Base-by-base conservation (phyloP, 306 rosid species). In the Ochetophila trinervis region DNA sequence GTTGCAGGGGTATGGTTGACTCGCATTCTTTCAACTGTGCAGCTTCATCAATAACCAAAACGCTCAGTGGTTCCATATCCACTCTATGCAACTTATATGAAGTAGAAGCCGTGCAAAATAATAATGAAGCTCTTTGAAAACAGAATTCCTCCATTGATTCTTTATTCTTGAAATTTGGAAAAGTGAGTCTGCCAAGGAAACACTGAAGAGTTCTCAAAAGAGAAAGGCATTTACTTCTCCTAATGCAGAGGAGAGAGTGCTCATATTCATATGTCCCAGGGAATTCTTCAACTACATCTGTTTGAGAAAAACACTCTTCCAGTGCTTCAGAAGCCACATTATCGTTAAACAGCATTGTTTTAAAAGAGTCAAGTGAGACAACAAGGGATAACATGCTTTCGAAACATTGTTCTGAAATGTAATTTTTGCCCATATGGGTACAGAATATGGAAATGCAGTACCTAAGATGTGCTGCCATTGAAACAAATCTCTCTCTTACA, bases 11-110 rank as follows among this genome's bases (percentile, higher is more conserved):
- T 60, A 87, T 90, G 23, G 71, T 17, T 34, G 95, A 90, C 65
- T 90, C 97, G 9, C 95, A 87, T 77, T 87, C 97, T 63, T 73
- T 87, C 53, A 90, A 32, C 22, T 87, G 95, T 22, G 95, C 92
- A 44, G 95, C 97, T 84, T 90, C 97, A 54, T 90, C 97, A 67
- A 90, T 82, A 21, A 87, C 85, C 58, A 90, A 73, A 69, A 85
- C 16, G 6, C 65, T 44, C 14, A 83, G 68, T 6, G 95, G 88
- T 18, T 66, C 13, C 71, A 83, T 85, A 27, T 0, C 16, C 66
- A 80, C 73, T 10, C 73, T 68, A 57, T 82, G 85, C 20, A 90
- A 71, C 77, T 73, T 74, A 72, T 24, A 83, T 12, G 97, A 87
- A 62, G 83, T 87, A 22, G 95, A 90, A 5, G 86, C 84, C 16